Base-by-base conservation (phyloP, 768 basidiomycete genomes). In the Rhizopogon sp. region DNA sequence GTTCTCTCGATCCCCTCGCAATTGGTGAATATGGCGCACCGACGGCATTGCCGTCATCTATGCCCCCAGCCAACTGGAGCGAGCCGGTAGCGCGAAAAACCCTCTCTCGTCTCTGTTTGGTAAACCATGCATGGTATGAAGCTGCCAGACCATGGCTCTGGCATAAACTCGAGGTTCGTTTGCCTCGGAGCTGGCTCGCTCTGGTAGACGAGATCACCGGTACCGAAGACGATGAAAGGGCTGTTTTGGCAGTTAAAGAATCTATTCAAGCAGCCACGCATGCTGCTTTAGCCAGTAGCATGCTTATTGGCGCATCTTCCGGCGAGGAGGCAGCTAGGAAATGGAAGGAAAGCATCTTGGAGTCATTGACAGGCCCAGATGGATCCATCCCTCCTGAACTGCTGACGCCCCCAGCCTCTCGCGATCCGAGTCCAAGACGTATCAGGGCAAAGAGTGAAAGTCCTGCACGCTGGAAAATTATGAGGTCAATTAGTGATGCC, bases 91-190 rank as follows among this genome's bases (percentile, higher is more conserved):
- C 82, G 25, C 81, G 90, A 11, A 76, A 70, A 55, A 85, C 91
- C 0, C 76, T 94, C 20, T 76, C 81, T 5, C 83, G 70, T 60
- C 83, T 93, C 43, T 90, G 87, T 62, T 79, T 89, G 57, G 89
- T 91, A 42, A 89, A 84, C 63, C 87, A 76, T 62, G 77, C 82
- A 3, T 93, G 88, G 87, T 83, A 84, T 64, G 80, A 82, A 29
- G 91, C 89, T 1, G 88, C 91, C n/a, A 87, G 86, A 61, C 90
- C 90, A 0, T 93, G 87, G 88, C 74, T 94, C 5, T 94, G 91
- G 90, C 81, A 80, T 55, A 84, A 84, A 56, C 74, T 93, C 58
- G 91, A 93, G 67, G 86, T 94, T 50, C 81, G 89, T 5, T 79
- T 93, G 5, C 91, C 91, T 9, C 80, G 85, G n/a, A 84, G 81